Evolutionary conservation across 2,329 filamentous ascomycete species (phyloP).

Genomic region (Monilinia fructicola): DNA sequence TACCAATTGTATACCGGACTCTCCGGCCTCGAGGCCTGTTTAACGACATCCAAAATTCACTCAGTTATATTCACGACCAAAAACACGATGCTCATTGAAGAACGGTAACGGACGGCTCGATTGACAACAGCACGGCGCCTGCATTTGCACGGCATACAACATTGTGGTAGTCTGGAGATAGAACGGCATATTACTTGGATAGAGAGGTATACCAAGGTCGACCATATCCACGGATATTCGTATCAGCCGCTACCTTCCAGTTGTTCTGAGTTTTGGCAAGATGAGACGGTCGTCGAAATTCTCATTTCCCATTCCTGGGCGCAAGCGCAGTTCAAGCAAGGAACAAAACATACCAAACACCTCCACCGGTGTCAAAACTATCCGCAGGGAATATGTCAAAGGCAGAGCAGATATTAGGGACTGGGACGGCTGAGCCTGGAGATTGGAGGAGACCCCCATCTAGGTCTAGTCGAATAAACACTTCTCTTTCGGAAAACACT

Average conservation of each 20-base stretch:
- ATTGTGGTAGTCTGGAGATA: background rate
- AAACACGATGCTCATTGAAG: constrained; percentile 23
- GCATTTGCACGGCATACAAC: constrained; percentile 8
- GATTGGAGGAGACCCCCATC: constrained; percentile 34
- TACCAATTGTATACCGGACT: constrained; percentile 2
- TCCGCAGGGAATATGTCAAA: constrained; percentile 34
- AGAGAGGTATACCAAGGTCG: constrained; percentile 9
- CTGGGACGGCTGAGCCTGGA: constrained; percentile 25
- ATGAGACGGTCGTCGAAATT: constrained; percentile 43
- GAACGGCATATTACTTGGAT: background rate
- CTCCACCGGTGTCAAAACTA: constrained; percentile 15
- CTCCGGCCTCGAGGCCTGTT: background rate
- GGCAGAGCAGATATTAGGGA: constrained; percentile 39
- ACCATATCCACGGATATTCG: background rate
- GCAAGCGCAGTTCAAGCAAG: constrained; percentile 31
- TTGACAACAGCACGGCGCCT: constrained; percentile 18
- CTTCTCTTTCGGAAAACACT: constrained; percentile 43
- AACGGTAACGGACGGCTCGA: constrained; percentile 13
- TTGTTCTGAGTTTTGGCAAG: constrained; percentile 21
- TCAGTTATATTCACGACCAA: constrained; percentile 10
- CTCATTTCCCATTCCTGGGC: constrained; percentile 41
- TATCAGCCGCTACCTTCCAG: background rate
- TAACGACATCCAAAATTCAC: constrained; percentile 9
- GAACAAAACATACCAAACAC: constrained; percentile 24
- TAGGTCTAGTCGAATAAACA: constrained; percentile 45